A percentile compares a stretch with the other conserved stretches of the same genome.
Conservation (phyloP, 2,329 filamentous ascomycete species). For the Colletotrichum zoysiae region DNA sequence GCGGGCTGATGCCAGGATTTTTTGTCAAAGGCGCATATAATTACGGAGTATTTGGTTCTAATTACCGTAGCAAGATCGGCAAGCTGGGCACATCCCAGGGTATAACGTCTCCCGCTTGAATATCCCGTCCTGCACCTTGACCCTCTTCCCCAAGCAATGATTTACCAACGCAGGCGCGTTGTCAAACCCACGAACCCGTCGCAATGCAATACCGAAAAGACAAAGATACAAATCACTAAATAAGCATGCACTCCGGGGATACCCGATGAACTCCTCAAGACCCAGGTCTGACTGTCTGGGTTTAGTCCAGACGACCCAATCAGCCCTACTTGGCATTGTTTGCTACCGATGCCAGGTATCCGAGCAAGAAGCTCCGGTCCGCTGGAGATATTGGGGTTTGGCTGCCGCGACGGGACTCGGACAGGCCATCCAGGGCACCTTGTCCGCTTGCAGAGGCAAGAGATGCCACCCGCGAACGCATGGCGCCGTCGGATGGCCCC, state of each 20-base stretch:
- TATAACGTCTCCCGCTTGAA: slow-evolving; percentile 35
- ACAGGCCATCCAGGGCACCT: slow-evolving; percentile 42
- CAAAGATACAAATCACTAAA: slow-evolving; percentile 3
- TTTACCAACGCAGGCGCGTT: slow-evolving; percentile 22
- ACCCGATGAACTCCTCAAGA: background rate
- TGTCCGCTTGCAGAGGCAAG: slow-evolving; percentile 57
- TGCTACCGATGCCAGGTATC: slow-evolving; percentile 74
- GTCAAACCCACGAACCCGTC: slow-evolving; percentile 21
- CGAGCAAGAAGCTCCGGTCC: slow-evolving; percentile 81
- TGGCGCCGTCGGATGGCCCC: slow-evolving; percentile 44
- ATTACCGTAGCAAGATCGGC: slow-evolving; percentile 24
- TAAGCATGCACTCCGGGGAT: slow-evolving; percentile 6
- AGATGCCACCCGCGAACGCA: slow-evolving; percentile 58
- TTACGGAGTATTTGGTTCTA: slow-evolving; percentile 11
- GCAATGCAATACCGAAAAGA: slow-evolving; percentile 29
- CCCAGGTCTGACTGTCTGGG: background rate
- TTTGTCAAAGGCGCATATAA: background rate
- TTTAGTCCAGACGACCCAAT: background rate
- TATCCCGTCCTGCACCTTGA: slow-evolving; percentile 27
- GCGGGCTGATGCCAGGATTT: slow-evolving; percentile 6
- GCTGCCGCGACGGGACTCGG: slow-evolving; percentile 59
- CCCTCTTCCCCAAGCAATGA: slow-evolving; percentile 21
- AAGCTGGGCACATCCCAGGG: slow-evolving; percentile 33
- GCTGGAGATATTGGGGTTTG: slow-evolving; percentile 73
- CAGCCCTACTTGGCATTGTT: slow-evolving; percentile 47